Evolutionary conservation across 768 basidiomycete genomes (phyloP), one percentile per base, ranked within the genome.

Genomic region (Austroboletus eburneus): DNA sequence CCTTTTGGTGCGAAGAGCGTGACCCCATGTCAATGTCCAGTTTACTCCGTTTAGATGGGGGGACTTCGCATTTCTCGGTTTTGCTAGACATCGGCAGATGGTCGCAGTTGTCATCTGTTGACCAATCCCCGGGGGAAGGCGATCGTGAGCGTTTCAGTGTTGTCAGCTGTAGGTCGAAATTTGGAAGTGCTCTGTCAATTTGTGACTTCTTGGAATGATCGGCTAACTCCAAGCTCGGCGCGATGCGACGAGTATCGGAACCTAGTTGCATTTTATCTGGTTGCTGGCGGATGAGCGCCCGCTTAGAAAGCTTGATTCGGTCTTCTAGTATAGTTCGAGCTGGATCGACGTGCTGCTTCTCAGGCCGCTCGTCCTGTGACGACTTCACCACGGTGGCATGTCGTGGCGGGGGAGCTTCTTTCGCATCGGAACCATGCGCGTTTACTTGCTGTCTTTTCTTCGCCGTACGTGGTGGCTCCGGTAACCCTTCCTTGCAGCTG

Each of bases 401-500:
- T 45, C 37, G 42, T 35, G 43, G 27, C 0, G n/a, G n/a, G 1
- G 39, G 34, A 20, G 20, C 43, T 2, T 39, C 7, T 38, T 47
- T 53, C n/a, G 36, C 41, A n/a, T 35, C 33, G 16, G 49, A 37
- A 45, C n/a, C n/a, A n/a, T 51, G 50, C 34, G 57, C 51, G 65
- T 68, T 42, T 58, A 44, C 21, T 49, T 45, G 41, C 10, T 44
- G 42, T 45, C 45, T 59, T 53, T 63, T 70, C 51, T 68, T 76
- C 22, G 66, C 52, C 36, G 55, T 43, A 40, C 72, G 52, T 52
- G 75, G 75, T 21, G 81, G 81, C 42, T 76, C 79, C 13, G 63
- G 53, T 12, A 85, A 56, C 1, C 89, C 89, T 20, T 90, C 83
- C 30, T 81, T 77, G 56, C 89, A 91, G 59, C 89, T 92, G 52